Conservation (phyloP, 2,329 filamentous ascomycete species). For the Pestalotiopsis fici region DNA sequence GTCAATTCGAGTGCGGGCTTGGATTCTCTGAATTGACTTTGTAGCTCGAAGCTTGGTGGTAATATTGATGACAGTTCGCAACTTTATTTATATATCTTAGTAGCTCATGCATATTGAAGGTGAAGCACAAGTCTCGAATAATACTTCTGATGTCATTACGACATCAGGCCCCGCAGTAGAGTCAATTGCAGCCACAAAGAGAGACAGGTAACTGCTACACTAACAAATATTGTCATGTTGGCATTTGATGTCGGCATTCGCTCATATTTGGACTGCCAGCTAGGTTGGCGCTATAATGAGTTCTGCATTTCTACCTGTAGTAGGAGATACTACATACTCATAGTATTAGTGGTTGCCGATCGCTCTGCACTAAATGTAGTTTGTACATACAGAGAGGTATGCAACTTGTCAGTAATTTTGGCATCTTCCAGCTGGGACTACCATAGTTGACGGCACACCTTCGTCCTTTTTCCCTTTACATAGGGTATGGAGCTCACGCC, state of each 20-base stretch:
- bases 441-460: too few species aligned
- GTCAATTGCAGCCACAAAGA: not conserved
- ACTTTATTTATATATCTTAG: not conserved
- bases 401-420: too few species aligned
- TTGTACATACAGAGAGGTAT: too few species aligned
- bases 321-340: too few species aligned
- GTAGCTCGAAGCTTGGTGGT: not conserved
- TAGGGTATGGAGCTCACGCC: too few species aligned
- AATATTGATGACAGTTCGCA: not conserved
- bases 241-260: not conserved
- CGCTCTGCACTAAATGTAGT: not conserved
- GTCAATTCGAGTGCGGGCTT: not conserved
- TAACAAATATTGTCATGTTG: not conserved
- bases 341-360: not conserved
- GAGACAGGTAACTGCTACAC: not conserved
- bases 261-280: not conserved
- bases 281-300: not conserved
- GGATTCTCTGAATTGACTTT: not conserved
- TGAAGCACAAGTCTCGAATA: not conserved
- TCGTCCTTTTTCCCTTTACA: too few species aligned
- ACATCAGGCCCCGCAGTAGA: slow-evolving; percentile 6
- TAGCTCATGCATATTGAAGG: not conserved
- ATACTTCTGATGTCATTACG: slow-evolving; percentile 7
- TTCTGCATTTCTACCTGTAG: not conserved
- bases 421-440: too few species aligned